Evolutionary conservation across 2,329 filamentous ascomycete species (phyloP).

Genomic region (Trichoderma lentiforme): DNA sequence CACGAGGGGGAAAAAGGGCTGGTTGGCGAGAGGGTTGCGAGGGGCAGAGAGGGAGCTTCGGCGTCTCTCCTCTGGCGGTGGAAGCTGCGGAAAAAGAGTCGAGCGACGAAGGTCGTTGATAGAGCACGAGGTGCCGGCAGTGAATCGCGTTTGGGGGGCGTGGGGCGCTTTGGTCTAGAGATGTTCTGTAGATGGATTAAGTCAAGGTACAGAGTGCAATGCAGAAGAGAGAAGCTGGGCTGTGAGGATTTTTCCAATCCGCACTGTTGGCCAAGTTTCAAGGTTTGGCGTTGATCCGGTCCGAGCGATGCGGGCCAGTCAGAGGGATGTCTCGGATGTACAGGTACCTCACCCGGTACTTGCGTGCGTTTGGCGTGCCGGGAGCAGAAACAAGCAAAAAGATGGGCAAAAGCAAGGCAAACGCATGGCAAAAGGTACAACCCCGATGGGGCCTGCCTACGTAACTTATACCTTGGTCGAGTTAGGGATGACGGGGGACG

Average conservation of each 20-base stretch:
- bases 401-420: neutral
- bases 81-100: neutral
- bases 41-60: slow-evolving; percentile 1
- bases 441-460: neutral
- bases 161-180: slow-evolving; percentile 2
- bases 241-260: slow-evolving; percentile 43
- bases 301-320: slow-evolving; percentile 31
- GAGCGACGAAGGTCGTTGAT: slow-evolving; percentile 8
- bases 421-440: neutral
- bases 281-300: slow-evolving; percentile 42
- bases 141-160: slow-evolving; percentile 3
- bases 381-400: neutral
- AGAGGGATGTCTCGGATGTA: slow-evolving; percentile 19
- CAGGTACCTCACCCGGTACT: neutral
- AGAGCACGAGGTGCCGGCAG: neutral
- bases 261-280: slow-evolving; percentile 38
- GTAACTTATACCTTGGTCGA: neutral
- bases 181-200: slow-evolving; percentile 1
- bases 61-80: neutral
- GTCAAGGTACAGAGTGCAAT: neutral
- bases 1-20: slow-evolving; percentile 23
- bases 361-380: neutral
- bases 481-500: neutral
- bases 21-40: slow-evolving; percentile 6
- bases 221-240: slow-evolving; percentile 29